Evolutionary conservation across 768 basidiomycete species (phyloP).

Genomic region (Mycena polygramma): DNA sequence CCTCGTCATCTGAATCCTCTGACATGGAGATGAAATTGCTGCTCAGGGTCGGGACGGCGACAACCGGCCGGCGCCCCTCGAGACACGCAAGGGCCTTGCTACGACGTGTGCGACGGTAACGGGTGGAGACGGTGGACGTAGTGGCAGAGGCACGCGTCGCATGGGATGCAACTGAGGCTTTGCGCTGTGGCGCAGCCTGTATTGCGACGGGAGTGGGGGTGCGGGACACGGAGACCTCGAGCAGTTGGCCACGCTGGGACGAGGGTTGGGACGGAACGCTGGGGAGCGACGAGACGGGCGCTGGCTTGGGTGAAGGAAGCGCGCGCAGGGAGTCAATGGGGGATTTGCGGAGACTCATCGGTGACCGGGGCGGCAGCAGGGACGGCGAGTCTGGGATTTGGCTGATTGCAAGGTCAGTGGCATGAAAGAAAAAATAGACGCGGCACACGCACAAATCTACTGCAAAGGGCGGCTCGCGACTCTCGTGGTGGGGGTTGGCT

Average conservation of each 20-base stretch:
- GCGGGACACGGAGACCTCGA: conserved; percentile 15
- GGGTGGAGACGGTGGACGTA: conserved; percentile 32
- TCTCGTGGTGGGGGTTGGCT: conserved; percentile 4
- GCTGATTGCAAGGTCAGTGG: conserved; percentile 12
- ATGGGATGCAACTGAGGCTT: conserved; percentile 28
- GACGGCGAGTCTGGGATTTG: conserved; percentile 23
- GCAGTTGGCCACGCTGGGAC: not conserved
- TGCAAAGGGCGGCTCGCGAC: conserved; percentile 26
- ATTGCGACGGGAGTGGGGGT: conserved; percentile 18
- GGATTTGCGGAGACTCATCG: conserved; percentile 19
- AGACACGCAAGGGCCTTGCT: conserved; percentile 62
- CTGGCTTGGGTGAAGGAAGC: conserved; percentile 33
- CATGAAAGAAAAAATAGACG: not conserved
- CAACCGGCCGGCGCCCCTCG: conserved; percentile 53
- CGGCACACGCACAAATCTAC: conserved; percentile 23
- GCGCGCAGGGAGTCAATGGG: conserved; percentile 31
- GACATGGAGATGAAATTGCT: conserved; percentile 54
- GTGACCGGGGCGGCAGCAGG: conserved; percentile 21
- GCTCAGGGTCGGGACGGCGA: conserved; percentile 20
- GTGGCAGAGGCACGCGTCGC: conserved; percentile 29
- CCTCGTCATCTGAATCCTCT: conserved; percentile 48
- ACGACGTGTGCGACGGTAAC: conserved; percentile 53
- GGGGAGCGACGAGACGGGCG: conserved; percentile 24
- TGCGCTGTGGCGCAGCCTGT: conserved; percentile 20
- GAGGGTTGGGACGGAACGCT: conserved; percentile 15